Evolutionary conservation across 805 yeast genomes (phyloP).

Genomic region (Barnettozyma californica): DNA sequence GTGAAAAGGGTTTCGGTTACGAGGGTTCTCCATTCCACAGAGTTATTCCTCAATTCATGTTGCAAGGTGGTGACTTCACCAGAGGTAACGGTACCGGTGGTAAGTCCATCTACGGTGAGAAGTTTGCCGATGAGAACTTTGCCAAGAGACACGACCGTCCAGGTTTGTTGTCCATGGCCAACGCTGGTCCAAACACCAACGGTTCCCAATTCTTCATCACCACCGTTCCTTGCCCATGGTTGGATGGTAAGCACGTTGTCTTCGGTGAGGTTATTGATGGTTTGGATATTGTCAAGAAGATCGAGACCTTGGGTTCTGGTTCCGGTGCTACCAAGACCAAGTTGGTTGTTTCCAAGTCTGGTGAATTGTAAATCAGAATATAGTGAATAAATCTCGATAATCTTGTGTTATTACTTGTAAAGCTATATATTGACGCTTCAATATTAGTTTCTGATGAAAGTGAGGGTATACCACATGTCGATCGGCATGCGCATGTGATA

Average conservation of each 20-base stretch:
- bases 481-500: neutral
- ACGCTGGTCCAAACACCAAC: constrained; percentile 74
- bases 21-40: constrained; percentile 14
- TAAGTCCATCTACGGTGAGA: constrained; percentile 64
- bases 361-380: constrained; percentile 8
- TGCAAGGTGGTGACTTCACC: constrained; percentile 80
- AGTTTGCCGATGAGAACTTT: constrained; percentile 67
- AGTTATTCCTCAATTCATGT: constrained; percentile 47
- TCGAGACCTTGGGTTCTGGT: constrained; percentile 12
- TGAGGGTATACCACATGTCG: no score
- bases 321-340: constrained; percentile 12
- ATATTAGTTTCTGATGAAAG: no score
- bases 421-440: neutral
- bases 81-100: constrained; percentile 70
- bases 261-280: constrained; percentile 70
- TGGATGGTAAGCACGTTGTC: constrained; percentile 90
- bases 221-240: constrained; percentile 86
- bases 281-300: constrained; percentile 11
- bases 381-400: neutral
- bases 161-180: constrained; percentile 73
- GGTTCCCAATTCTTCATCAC: constrained; percentile 96
- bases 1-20: constrained; percentile 15
- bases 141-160: constrained; percentile 61
- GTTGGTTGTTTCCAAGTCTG: constrained; percentile 9
- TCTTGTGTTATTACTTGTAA: neutral